Evolutionary conservation across 805 yeast species (phyloP).

Genomic region (Clavispora fructus): DNA sequence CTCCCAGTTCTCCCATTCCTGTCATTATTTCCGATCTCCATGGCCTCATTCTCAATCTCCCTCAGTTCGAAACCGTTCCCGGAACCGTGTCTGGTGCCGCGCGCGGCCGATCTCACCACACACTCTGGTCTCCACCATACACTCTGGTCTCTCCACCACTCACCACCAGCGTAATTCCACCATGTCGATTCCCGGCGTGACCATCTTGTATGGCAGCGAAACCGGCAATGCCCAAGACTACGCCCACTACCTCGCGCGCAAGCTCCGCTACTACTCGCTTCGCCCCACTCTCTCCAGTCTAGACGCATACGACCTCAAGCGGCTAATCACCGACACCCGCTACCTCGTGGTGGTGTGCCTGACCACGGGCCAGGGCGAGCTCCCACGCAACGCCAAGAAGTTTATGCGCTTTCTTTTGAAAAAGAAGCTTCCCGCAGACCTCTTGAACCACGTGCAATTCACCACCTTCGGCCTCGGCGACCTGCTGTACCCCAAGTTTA

Average conservation of each 20-base stretch:
- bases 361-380: slow-evolving; percentile 93
- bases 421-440: slow-evolving; percentile 53
- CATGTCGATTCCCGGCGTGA: slow-evolving; percentile 23
- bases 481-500: slow-evolving; percentile 82
- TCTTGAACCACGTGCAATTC: slow-evolving; percentile 57
- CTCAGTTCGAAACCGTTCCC: no score
- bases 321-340: slow-evolving; percentile 43
- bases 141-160: background rate
- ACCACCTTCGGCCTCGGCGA: slow-evolving; percentile 91
- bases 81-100: no score
- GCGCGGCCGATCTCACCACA: background rate
- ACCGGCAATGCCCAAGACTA: slow-evolving; percentile 89
- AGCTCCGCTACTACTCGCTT: slow-evolving; percentile 50
- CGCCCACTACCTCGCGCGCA: slow-evolving; percentile 58
- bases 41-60: no score
- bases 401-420: slow-evolving; percentile 73
- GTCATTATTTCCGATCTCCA: no score
- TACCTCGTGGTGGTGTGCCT: slow-evolving; percentile 62
- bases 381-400: slow-evolving; percentile 70
- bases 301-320: slow-evolving; percentile 56
- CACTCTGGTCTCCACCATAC: background rate
- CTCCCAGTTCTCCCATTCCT: no score
- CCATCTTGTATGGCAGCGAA: slow-evolving; percentile 83
- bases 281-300: slow-evolving; percentile 45
- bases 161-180: background rate